phyloP scores from a whole-genome alignment of 805 yeast genomes.

The Ogataea angusta region DNA sequence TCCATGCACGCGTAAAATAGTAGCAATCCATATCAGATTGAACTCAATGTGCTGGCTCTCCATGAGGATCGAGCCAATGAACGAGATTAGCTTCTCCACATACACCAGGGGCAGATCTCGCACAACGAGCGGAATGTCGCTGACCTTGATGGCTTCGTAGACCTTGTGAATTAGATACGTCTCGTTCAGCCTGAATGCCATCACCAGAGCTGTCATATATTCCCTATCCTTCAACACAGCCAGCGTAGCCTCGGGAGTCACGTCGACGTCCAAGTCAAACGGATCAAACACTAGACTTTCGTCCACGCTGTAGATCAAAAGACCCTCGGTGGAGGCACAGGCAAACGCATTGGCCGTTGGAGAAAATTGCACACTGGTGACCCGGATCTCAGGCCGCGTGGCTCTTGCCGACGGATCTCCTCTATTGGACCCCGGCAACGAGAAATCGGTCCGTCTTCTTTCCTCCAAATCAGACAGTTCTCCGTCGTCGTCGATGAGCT shows the following conservation, averaged over 20 bases:
- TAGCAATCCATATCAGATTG: slow-evolving; percentile 76
- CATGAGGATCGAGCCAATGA: slow-evolving; percentile 63
- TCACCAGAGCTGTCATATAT: slow-evolving; percentile 74
- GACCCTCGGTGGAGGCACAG: slow-evolving; percentile 93
- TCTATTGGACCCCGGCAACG: slow-evolving; percentile 83
- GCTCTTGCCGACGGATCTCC: slow-evolving; percentile 78
- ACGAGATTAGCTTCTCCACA: slow-evolving; percentile 60
- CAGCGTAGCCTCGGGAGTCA: slow-evolving; percentile 75
- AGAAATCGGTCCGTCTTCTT: slow-evolving; percentile 46
- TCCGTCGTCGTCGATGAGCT: slow-evolving; percentile 78
- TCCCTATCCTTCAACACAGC: slow-evolving; percentile 58
- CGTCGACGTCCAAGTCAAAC: slow-evolving; percentile 87
- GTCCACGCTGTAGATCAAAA: slow-evolving; percentile 78
- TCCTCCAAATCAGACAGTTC: slow-evolving; percentile 85
- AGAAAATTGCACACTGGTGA: slow-evolving; percentile 73
- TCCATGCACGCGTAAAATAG: slow-evolving; percentile 71
- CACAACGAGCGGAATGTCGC: slow-evolving; percentile 65
- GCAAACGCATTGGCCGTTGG: slow-evolving; percentile 91
- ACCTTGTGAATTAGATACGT: slow-evolving; percentile 64
- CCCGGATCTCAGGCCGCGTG: slow-evolving; percentile 78
- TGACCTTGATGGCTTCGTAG: slow-evolving; percentile 68
- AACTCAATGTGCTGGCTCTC: slow-evolving; percentile 84
- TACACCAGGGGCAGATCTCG: slow-evolving; percentile 76
- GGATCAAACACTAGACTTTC: slow-evolving; percentile 81
- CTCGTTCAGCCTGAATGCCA: slow-evolving; percentile 94